These are phyloP conservation scores for Oropetium thomaeum DNA, from an alignment of 176 grass and related monocot genomes.

Conservation along the genomic window DNA sequence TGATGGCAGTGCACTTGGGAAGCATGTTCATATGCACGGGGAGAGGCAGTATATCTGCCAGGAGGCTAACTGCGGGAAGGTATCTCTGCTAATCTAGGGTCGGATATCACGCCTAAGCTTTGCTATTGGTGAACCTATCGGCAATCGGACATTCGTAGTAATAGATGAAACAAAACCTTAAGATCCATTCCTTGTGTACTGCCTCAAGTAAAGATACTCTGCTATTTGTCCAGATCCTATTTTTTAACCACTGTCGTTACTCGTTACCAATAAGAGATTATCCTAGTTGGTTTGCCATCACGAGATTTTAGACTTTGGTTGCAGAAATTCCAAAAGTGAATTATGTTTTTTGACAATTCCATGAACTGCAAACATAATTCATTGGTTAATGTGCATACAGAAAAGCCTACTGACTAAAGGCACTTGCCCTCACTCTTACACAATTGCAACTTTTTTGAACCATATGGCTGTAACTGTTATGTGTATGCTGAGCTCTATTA, in stretches of 20 bases:
- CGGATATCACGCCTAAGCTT: not conserved
- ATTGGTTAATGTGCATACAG: not conserved
- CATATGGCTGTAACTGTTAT: not conserved
- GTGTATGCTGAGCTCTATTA: not conserved
- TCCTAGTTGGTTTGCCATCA: not conserved
- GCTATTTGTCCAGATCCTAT: not conserved
- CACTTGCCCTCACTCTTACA: not conserved
- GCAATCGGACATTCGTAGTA: not conserved
- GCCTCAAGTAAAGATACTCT: not conserved
- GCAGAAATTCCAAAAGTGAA: not conserved
- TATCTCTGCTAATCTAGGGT: too few species aligned
- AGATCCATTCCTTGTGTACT: not conserved
- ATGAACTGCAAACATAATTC: not conserved
- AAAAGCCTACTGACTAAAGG: too few species aligned
- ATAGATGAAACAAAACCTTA: not conserved
- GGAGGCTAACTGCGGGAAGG: constrained; percentile 76
- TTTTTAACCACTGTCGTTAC: not conserved
- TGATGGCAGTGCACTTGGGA: constrained; percentile 56
- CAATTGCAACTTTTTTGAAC: not conserved
- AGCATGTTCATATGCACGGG: constrained; percentile 66
- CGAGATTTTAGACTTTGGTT: not conserved
- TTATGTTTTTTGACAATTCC: not conserved
- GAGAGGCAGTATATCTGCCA: constrained; percentile 69
- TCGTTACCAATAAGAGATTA: too few species aligned
- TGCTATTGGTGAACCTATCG: not conserved